Percentiles rank a stretch among this genome's conserved stretches.
Conservation (phyloP, 805 yeast genomes). For the Candida ponderosae region DNA sequence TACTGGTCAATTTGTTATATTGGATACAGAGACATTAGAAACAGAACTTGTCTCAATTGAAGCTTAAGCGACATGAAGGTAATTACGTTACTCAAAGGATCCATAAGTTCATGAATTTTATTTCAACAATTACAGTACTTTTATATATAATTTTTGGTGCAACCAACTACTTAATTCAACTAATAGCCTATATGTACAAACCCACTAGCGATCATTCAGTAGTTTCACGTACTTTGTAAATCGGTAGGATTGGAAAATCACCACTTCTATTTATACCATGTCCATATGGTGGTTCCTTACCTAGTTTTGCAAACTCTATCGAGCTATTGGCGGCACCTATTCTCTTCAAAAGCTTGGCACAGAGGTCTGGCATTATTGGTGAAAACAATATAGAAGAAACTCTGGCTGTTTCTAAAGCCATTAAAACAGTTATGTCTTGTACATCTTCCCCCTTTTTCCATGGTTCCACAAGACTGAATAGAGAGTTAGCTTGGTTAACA, state of each 20-base stretch:
- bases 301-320: slow-evolving; percentile 38
- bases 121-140: neutral
- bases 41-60: slow-evolving; percentile 36
- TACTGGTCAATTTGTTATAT: slow-evolving; percentile 56
- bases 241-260: slow-evolving; percentile 38
- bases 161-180: too few species aligned
- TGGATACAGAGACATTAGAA: slow-evolving; percentile 52
- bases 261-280: slow-evolving; percentile 42
- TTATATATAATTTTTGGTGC: neutral
- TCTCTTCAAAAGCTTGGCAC: slow-evolving; percentile 50
- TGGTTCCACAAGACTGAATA: slow-evolving; percentile 66
- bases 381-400: slow-evolving; percentile 56
- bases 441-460: slow-evolving; percentile 44
- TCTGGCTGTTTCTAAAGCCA: slow-evolving; percentile 66
- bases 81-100: neutral
- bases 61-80: neutral
- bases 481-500: slow-evolving; percentile 51
- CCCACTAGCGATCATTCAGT: too few species aligned
- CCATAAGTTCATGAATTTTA: slow-evolving; percentile 4
- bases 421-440: slow-evolving; percentile 50
- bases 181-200: neutral
- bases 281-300: slow-evolving; percentile 60
- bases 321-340: slow-evolving; percentile 52
- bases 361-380: slow-evolving; percentile 66
- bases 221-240: slow-evolving; percentile 2